Base-by-base conservation (phyloP, 2,329 filamentous ascomycete genomes). In the Sordariomycetes sp. region DNA sequence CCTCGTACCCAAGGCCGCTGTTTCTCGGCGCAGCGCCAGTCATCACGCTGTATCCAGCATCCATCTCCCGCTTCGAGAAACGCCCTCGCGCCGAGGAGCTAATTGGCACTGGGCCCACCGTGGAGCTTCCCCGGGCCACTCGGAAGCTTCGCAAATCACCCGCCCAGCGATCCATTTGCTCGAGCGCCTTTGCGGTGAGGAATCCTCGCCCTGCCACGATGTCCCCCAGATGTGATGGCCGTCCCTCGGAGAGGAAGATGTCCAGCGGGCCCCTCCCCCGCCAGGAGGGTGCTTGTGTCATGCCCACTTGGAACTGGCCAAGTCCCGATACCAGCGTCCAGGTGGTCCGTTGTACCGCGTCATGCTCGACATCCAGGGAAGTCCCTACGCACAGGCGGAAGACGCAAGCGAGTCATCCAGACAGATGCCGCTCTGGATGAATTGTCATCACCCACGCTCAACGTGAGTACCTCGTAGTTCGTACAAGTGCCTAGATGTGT, bases 71-170 rank as follows among this genome's bases (percentile, higher is more conserved):
- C 13, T 45, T 45, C 39, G 39, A n/a, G 39, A 45, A 32, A 32
- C 28, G 28, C 28, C 28, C 28, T 32, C 28, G 28, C 28, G 4
- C 28, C 28, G 28, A 32, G 28, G 28, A 45, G 39, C 39, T 45
- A 45, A 55, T 55, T 55, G 54, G 54, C 39, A 55, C 34, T 15
- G 17, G 24, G 12, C 5, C 34, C 22, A 24, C 25, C 13, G 25
- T 56, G 55, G 50, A 52, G 35, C 4, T 56, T 36, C 48, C 48
- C 55, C 55, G 45, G 48, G 25, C 55, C 55, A 52, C 55, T 56
- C 55, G 48, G 45, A 56, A 51, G 17, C 24, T 24, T 35, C 39
- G 24, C 42, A 20, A 56, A 34, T 10, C 39, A 45, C 53, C 53
- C 20, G 35, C 36, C 39, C 34, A 28, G 53, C 17, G 17, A 42